Evolutionary conservation across 2,329 filamentous ascomycete species (phyloP).

Genomic region (Didymella segeticola): DNA sequence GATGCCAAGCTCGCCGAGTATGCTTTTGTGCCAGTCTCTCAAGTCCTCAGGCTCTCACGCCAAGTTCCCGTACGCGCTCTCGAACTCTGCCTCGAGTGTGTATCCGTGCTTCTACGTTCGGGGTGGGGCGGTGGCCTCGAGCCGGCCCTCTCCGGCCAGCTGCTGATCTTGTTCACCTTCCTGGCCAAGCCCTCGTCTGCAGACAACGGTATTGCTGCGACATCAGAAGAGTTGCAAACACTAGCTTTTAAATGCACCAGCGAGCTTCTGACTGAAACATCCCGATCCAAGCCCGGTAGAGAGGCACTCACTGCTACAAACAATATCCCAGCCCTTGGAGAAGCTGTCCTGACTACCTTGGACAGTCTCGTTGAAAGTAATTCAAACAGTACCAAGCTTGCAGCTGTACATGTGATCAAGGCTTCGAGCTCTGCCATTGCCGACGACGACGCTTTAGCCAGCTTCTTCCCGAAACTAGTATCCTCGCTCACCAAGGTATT

Average conservation of each 20-base stretch:
- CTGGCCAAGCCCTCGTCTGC: conserved; percentile 75
- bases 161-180: conserved; percentile 84
- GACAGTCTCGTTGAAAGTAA: conserved; percentile 71
- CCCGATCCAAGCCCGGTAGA: conserved; percentile 56
- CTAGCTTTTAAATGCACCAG: conserved; percentile 74
- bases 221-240: conserved; percentile 76
- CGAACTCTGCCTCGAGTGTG: conserved; percentile 77
- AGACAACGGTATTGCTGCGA: conserved; percentile 51
- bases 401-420: conserved; percentile 70
- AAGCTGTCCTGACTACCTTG: conserved; percentile 80
- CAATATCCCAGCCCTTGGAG: conserved; percentile 79
- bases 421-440: conserved; percentile 69
- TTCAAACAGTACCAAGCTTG: conserved; percentile 72
- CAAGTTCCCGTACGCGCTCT: conserved; percentile 73
- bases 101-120: conserved; percentile 74
- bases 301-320: conserved; percentile 61
- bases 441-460: conserved; percentile 78
- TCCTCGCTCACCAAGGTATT: conserved; percentile 80
- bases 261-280: conserved; percentile 68
- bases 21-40: conserved; percentile 89
- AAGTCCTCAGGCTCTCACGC: conserved; percentile 80
- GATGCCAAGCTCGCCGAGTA: conserved; percentile 91
- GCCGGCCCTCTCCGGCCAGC: conserved; percentile 77
- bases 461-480: conserved; percentile 85
- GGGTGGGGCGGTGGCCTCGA: conserved; percentile 81